Conservation (phyloP, 495 filamentous ascomycete genomes). For the Talaromyces nanjingensis region DNA sequence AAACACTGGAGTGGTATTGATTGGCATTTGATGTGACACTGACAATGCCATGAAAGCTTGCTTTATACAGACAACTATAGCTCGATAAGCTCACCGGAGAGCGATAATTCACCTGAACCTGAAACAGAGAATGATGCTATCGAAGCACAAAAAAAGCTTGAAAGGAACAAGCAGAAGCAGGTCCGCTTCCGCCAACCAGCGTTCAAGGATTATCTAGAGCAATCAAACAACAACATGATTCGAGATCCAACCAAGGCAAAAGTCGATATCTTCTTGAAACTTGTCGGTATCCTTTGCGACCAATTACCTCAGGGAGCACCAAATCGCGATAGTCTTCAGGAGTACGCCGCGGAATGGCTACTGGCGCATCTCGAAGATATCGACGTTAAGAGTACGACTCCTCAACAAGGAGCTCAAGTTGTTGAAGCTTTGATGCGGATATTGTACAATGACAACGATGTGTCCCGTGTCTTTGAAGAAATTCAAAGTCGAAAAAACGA, state of each 20-base stretch:
- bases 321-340: background rate
- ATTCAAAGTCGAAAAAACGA: background rate
- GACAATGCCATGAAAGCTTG: background rate
- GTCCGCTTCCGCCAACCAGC: background rate
- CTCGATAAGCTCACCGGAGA: background rate
- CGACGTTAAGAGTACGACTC: background rate
- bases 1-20: background rate
- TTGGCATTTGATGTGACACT: too few relatives aligned
- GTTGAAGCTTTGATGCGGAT: background rate
- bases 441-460: background rate
- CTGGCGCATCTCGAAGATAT: background rate
- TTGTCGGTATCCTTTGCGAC: background rate
- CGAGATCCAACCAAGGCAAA: background rate
- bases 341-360: background rate
- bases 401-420: background rate
- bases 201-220: constrained; percentile 1
- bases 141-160: background rate
- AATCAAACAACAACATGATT: background rate
- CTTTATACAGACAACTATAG: background rate
- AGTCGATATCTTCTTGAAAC: background rate
- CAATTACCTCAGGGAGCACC: background rate
- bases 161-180: background rate
- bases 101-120: background rate
- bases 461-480: background rate
- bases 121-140: background rate